phyloP scores from a whole-genome alignment of 768 basidiomycete species.

The Lentinula aciculospora region DNA sequence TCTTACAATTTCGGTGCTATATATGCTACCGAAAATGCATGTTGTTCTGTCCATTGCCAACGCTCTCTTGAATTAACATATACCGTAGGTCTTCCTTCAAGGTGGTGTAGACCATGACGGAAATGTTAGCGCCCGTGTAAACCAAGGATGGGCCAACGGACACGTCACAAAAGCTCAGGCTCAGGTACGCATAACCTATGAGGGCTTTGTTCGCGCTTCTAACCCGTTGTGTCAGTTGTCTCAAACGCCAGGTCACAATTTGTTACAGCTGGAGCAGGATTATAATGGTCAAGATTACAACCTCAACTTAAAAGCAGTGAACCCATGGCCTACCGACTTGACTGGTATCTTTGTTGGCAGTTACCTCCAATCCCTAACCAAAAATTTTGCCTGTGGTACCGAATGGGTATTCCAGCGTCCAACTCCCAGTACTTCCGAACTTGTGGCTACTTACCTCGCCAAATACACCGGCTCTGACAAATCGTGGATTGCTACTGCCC shows the following conservation, averaged over 20 bases:
- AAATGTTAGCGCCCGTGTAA: constrained; percentile 80
- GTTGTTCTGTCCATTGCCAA: constrained; percentile 8
- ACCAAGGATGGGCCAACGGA: constrained; percentile 78
- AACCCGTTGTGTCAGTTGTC: constrained; percentile 51
- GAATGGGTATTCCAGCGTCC: constrained; percentile 83
- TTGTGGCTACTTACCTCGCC: constrained; percentile 71
- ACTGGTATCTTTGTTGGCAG: constrained; percentile 91
- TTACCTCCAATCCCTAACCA: constrained; percentile 89
- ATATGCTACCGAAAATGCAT: constrained; percentile 79
- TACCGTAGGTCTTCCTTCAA: constrained; percentile 77
- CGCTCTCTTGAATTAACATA: constrained; percentile 11
- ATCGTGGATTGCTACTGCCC: constrained; percentile 92
- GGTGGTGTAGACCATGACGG: constrained; percentile 94
- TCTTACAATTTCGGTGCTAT: constrained; percentile 95
- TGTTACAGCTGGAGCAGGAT: constrained; percentile 94
- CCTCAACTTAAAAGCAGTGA: constrained; percentile 81
- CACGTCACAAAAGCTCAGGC: constrained; percentile 83
- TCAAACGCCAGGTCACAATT: constrained; percentile 72
- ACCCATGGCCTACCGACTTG: constrained; percentile 82
- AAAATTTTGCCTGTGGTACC: constrained; percentile 82
- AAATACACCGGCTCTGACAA: constrained; percentile 70
- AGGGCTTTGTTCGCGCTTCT: background rate
- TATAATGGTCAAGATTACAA: constrained; percentile 85
- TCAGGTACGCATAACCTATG: constrained; percentile 53
- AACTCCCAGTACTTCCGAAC: constrained; percentile 63